Conservation (phyloP, 208 protist species). For the Trypanosoma lewisi region DNA sequence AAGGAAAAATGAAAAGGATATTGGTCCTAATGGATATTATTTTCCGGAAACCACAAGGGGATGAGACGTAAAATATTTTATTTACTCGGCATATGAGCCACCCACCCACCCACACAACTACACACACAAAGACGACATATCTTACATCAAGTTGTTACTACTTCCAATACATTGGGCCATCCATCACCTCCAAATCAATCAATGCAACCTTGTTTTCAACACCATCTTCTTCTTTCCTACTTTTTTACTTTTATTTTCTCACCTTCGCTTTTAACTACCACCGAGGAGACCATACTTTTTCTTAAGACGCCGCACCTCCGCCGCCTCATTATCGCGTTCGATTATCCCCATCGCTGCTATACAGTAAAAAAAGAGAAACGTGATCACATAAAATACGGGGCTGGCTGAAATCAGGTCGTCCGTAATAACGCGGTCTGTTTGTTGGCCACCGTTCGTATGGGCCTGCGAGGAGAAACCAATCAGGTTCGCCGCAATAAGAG, state of each 20-base stretch:
- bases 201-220: too few relatives aligned
- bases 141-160: too few relatives aligned
- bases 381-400: slow-evolving; percentile 7
- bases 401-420: not conserved
- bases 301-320: not conserved
- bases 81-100: too few relatives aligned
- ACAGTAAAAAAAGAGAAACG: slow-evolving; percentile 7
- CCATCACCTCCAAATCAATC: too few relatives aligned
- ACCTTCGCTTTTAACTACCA: not conserved
- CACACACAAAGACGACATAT: too few relatives aligned
- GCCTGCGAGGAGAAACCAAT: slow-evolving; percentile 36
- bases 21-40: too few relatives aligned
- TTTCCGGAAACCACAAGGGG: too few relatives aligned
- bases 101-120: too few relatives aligned
- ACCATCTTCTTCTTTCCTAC: not conserved
- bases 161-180: too few relatives aligned
- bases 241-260: not conserved
- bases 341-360: slow-evolving; percentile 5
- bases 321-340: slow-evolving; percentile 5
- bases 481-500: slow-evolving; percentile 61
- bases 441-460: not conserved
- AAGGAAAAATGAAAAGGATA: too few relatives aligned
- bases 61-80: too few relatives aligned
- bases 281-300: not conserved
- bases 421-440: slow-evolving; percentile 4